Base-by-base conservation (phyloP, 1,284 basidiomycete species). In the Tranzscheliella williamsii region DNA sequence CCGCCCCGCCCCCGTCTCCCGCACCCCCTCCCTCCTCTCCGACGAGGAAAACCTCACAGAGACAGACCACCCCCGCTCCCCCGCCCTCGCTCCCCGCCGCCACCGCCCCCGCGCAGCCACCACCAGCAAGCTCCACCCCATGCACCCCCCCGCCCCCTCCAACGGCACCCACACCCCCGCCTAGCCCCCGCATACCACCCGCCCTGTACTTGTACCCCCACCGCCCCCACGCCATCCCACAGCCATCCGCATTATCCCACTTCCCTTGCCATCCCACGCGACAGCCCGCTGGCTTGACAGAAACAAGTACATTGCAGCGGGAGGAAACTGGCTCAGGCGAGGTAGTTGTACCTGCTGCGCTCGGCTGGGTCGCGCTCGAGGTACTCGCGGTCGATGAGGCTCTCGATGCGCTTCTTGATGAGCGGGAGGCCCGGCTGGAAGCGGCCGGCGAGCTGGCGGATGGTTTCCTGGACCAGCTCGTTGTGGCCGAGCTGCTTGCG, bases 401-500 rank as follows among this genome's bases (percentile, higher is more conserved):
- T 86, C 76, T 98, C 95, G 54, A 99, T 90, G 30, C 91, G 84
- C 79, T 90, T 92, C 83, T 98, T 99, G 81, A 98, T 91, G 56
- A 85, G 82, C 26, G 85, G 78, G 32, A 92, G 87, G 61, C 88
- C 86, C 0, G 95, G 94, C 43, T 85, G 84, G 82, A 98, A 99
- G 3, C 95, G 85, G 50, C 81, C 81, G 12, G 87, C 81, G 2
- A 99, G 80, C 73, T 97, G 94, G 15, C 85, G 84, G 29, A 90
- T 90, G 21, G 92, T 91, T 79, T 98, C 93, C 66, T 88, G 88
- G 46, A 97, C 83, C 15, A 99, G 83, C 52, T 94, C 91, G 57
- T 87, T 90, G 76, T 97, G 92, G 5, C 82, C 80, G 85, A 97
- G 86, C 46, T 84, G 84, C 78, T 97, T 97, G 54, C 93, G 82